Conservation (phyloP, 2,329 filamentous ascomycete species). For the Zalaria sp. region DNA sequence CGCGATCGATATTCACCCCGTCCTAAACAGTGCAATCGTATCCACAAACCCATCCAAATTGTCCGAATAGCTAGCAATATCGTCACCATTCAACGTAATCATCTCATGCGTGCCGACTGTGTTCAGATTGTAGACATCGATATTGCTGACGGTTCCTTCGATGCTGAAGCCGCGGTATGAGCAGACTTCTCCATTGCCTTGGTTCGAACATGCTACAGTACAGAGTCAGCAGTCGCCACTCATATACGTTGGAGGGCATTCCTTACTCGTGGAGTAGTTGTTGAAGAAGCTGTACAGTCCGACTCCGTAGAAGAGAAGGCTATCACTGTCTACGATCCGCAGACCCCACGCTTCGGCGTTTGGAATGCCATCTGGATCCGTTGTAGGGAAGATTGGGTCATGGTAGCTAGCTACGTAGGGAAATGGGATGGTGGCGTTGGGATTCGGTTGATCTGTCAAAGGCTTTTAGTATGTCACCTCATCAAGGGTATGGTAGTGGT, state of each 20-base stretch:
- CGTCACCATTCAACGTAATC: conserved; percentile 29
- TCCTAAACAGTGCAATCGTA: conserved; percentile 27
- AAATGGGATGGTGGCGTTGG: conserved; percentile 56
- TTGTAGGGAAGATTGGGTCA: conserved; percentile 53
- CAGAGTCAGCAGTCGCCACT: conserved; percentile 1
- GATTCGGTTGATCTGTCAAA: conserved; percentile 54
- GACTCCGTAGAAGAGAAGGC: conserved; percentile 46
- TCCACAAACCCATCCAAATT: conserved; percentile 33
- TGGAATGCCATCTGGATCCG: conserved; percentile 13
- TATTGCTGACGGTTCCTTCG: conserved; percentile 22
- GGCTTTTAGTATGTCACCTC: no score
- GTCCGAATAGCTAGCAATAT: conserved; percentile 29
- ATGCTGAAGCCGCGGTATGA: conserved; percentile 36
- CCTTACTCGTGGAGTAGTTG: conserved; percentile 36
- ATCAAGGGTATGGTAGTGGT: no score
- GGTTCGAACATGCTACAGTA: conserved; percentile 20
- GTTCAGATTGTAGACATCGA: conserved; percentile 34
- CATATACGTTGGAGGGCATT: background rate
- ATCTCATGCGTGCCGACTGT: conserved; percentile 26
- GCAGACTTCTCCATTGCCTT: conserved; percentile 26
- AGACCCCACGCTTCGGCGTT: conserved; percentile 49
- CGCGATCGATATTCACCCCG: no score
- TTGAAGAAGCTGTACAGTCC: conserved; percentile 57
- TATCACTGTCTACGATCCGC: conserved; percentile 41
- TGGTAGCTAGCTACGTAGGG: conserved; percentile 39